Evolutionary conservation across 768 basidiomycete species (phyloP), one percentile per base, ranked within the genome.

Genomic region (Leccinum ochraceum): DNA sequence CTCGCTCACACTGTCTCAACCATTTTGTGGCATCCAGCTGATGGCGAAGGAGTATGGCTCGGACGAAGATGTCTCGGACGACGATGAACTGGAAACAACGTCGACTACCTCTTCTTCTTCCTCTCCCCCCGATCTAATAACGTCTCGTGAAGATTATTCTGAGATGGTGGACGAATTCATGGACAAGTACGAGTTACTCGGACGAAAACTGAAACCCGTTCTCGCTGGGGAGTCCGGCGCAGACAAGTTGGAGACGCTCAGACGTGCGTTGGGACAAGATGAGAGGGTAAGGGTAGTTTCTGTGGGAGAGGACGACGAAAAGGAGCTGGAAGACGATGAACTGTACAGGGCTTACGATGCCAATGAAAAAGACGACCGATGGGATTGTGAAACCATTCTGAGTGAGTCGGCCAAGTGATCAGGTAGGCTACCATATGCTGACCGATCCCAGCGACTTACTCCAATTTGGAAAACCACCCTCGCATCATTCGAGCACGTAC

Each of bases 391-490:
- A 74, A 97, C 94, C 1, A 90, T 99, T 42, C 78, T 99, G 3
- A 88, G 96, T 96, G 73, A 73, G 91, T 81, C 13, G 51, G 3
- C 24, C 20, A 2, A 30, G 10, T 20, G 37, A 16, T 20, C 16
- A 28, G 16, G 20, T 49, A 34, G 2, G 28, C 34, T 48, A 28
- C 13, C 52, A 17, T 55, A 64, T 51, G 60, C 60, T 62, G 65
- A 64, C 50, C n/a, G 46, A 49, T 54, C 32, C 20, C 69, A 97
- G 96, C 90, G 9, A 98, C 95, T 10, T 95, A 95, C 71, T 90
- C 94, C n/a, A 99, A 97, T 70, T 80, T 98, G 7, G 97, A 97
- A 72, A 99, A 99, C 69, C 97, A 98, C 71, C 97, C 97, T 0
- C 85, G 89, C 9, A 77, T 97, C 34, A 95, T 99, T 60, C 83